Conservation (phyloP, 2,329 filamentous ascomycete species). For the Pyrenochaeta sp. region DNA sequence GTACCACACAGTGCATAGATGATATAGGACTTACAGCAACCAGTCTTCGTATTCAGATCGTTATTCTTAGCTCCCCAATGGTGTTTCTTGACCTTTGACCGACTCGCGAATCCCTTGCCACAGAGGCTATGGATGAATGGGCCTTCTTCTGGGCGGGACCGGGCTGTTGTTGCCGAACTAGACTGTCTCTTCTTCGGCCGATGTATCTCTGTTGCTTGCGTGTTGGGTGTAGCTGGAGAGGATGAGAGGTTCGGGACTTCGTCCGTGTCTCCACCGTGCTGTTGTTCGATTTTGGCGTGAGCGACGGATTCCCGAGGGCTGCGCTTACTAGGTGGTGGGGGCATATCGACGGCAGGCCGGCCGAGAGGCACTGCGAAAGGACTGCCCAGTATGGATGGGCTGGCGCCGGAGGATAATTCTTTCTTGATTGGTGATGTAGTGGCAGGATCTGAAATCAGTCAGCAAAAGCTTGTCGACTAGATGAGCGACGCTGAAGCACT, state of each 20-base stretch:
- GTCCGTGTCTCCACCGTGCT: background rate
- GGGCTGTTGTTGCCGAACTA: background rate
- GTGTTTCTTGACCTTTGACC: slow-evolving; percentile 43
- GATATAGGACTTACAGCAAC: slow-evolving; percentile 33
- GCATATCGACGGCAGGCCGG: slow-evolving; percentile 15
- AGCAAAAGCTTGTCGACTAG: background rate
- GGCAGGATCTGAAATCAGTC: background rate
- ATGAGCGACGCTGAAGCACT: background rate
- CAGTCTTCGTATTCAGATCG: slow-evolving; percentile 35
- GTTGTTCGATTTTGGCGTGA: background rate
- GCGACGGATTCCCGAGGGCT: background rate
- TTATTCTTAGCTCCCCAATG: slow-evolving; percentile 40
- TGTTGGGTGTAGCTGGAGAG: background rate
- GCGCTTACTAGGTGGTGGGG: slow-evolving; percentile 12
- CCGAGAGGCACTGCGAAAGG: slow-evolving; percentile 15
- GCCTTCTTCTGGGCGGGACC: background rate
- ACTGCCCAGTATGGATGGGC: slow-evolving; percentile 11
- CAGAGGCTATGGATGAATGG: slow-evolving; percentile 41
- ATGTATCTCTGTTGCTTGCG: background rate
- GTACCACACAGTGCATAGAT: background rate
- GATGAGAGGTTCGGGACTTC: background rate
- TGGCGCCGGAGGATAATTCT: background rate
- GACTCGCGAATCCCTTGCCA: slow-evolving; percentile 34
- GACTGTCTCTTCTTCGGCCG: background rate
- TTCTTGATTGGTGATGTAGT: slow-evolving; percentile 1